A percentile compares a stretch with the other conserved stretches of the same genome.
phyloP scores from a whole-genome alignment of 352 stramenopile species.

The Globisporangium acanthophoron region DNA sequence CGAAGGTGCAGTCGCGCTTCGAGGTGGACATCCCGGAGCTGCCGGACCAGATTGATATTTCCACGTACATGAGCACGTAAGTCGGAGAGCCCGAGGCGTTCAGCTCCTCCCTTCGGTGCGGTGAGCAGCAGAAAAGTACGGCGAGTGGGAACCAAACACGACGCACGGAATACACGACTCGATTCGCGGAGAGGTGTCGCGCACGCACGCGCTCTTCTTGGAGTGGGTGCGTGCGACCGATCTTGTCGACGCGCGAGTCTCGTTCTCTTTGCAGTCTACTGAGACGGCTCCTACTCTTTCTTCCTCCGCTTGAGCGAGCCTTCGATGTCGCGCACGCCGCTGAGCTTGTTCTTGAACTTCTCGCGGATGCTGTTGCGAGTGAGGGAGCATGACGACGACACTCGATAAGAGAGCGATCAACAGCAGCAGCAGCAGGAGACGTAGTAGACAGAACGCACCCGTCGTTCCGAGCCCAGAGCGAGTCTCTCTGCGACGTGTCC shows the following conservation, averaged over 20 bases:
- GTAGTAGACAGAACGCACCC: constrained; percentile 19
- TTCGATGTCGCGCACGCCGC: constrained; percentile 69
- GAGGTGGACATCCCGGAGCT: constrained; percentile 99
- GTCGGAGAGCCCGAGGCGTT: constrained; percentile 5
- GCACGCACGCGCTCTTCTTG: not conserved
- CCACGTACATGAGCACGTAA: constrained; percentile 96
- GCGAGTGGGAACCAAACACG: not conserved
- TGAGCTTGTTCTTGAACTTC: constrained; percentile 72
- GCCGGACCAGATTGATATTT: constrained; percentile 99
- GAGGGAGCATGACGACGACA: not conserved
- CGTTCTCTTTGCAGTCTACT: not conserved
- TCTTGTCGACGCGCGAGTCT: not conserved
- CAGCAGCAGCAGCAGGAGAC: not conserved
- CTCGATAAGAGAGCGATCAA: not conserved
- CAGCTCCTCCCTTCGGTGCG: not conserved
- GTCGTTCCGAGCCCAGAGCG: constrained; percentile 72
- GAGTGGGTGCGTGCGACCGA: not conserved
- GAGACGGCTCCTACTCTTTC: constrained; percentile 35
- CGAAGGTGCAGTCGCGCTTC: constrained; percentile 98
- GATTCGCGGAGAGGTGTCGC: not conserved
- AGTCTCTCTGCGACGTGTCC: constrained; percentile 90
- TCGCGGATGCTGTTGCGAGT: constrained; percentile 46
- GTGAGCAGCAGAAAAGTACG: not conserved
- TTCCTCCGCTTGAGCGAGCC: constrained; percentile 46
- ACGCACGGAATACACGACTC: not conserved